Evolutionary conservation across 2,329 filamentous ascomycete genomes (phyloP), one percentile per base, ranked within the genome.

Genomic region (Cladosporium sp.): DNA sequence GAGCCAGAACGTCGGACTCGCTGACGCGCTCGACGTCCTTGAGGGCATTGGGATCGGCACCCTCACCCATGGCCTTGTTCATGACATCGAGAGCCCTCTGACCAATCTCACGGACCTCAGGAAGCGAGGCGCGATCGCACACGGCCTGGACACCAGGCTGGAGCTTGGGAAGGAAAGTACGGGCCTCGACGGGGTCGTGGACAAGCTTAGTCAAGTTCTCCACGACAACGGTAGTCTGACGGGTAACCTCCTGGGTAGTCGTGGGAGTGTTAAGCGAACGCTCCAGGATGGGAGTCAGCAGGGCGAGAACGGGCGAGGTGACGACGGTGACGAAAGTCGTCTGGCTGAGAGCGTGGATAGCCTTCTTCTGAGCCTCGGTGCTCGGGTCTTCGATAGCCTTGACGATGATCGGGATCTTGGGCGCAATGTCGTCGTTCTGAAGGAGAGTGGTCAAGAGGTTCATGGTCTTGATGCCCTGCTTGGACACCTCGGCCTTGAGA

Each of bases 201-300:
- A 98, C 93, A 32, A 98, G 83, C 77, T 95, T 97, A 56, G 93
- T 98, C 75, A 98, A 77, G 74, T 98, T 98, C 75, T 98, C 93
- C 16, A 93, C 87, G 48, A 98, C 95, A 51, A 98, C 90, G 31
- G 95, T 90, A 2, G 93, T 95, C 74, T 96, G 92, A 56, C 93
- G 86, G 52, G 96, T 79, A 18, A 97, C 91, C 74, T 98, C 93
- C 70, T 98, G 93, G 3, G 88, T 80, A 4, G 93, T 98, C 13
- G 82, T 82, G 8, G 92, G 93, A 56, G 85, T 92, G 77, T 96
- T 96, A 56, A 98, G 81, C 14, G 91, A 89, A 62, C 93, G 86
- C 74, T 97, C 93, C 28, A 98, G 83, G 61, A 97, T 86, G 43
- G 93, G 93, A 1, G 93, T 98, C 52, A 98, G 80, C 52, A 98